phyloP scores from a whole-genome alignment of 1,139 yeast genomes.

The Blastobotrys buckinghamii region DNA sequence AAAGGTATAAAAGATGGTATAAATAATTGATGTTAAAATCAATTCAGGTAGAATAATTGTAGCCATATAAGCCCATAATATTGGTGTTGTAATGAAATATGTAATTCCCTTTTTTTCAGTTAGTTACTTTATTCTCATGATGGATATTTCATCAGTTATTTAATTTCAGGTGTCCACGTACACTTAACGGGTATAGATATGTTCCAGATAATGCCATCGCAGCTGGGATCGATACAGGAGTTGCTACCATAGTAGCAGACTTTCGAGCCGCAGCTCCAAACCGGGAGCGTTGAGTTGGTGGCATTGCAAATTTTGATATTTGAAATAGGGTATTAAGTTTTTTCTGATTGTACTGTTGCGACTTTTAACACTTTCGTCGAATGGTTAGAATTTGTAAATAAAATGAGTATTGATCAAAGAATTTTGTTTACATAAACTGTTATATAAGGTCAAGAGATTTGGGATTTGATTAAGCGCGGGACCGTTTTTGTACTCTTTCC shows the following conservation, averaged over 20 bases:
- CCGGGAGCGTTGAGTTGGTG: neutral
- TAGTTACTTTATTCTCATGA: constrained; percentile 7
- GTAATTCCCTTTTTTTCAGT: constrained; percentile 39
- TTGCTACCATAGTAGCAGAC: constrained; percentile 11
- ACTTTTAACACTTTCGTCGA: too few species aligned
- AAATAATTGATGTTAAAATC: constrained; percentile 40
- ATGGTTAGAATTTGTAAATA: too few species aligned
- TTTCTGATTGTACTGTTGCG: too few species aligned
- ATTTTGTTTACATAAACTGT: too few species aligned
- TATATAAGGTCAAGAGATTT: too few species aligned
- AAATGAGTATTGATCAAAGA: too few species aligned
- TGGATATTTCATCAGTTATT: neutral
- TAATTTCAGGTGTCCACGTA: too few species aligned
- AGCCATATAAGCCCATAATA: constrained; percentile 48
- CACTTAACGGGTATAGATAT: constrained; percentile 27
- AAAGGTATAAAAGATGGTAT: constrained; percentile 36
- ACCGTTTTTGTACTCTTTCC: too few species aligned
- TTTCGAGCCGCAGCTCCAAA: constrained; percentile 4
- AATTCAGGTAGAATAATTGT: constrained; percentile 48
- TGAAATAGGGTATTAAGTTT: too few species aligned
- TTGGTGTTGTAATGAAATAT: constrained; percentile 42
- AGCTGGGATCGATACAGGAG: constrained; percentile 24
- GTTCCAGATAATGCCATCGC: constrained; percentile 29
- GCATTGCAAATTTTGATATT: neutral
- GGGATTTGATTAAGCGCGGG: too few species aligned